Evolutionary conservation across 2,329 filamentous ascomycete species (phyloP), one percentile per base, ranked within the genome.

Genomic region (Pseudocercospora fuligena): DNA sequence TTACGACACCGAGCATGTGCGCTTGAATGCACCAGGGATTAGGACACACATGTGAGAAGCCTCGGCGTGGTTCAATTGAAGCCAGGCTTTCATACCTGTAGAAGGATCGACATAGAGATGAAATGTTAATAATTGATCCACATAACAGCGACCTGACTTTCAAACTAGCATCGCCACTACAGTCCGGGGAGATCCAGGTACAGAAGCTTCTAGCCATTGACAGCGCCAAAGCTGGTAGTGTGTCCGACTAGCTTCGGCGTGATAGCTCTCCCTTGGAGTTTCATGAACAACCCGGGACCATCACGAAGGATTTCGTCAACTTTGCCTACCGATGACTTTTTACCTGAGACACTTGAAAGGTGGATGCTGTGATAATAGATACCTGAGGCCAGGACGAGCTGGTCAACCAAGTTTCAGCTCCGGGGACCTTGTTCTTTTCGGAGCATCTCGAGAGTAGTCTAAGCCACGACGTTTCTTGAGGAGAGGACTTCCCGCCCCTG

Each of bases 281-380:
- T 58, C 29, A 33, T 58, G 54, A 58, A 40, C 25, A 29, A 54
- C 23, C 51, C 29, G 33, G 33, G 33, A 36, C 33, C 33, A 36
- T 36, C 33, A 36, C 12, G 11, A 36, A 31, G 29, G 29, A 31
- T 31, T 46, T 46, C 43, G 43, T 46, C 43, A n/a, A 21, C 19
- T 51, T 12, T 51, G 47, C n/a, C 21, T 51, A 25, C 57, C 40
- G 31, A 19, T 31, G 19, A 46, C 19, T 60, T 14, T 23, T 12
- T 23, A 60, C 57, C 27, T 19, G 57, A 60, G 40, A 60, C 57
- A 33, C 36, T 60, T 19, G 57, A 60, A 60, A 60, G 40, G 57
- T 23, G 57, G 6, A 11, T 8, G 36, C 3, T 6, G 33, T 23
- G 27, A 59, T 23, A 43, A 59, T 36, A 36, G 9, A 59, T 43